These are phyloP conservation scores for Carex cristatella DNA, from an alignment of 176 grass and related monocot species.

Conservation along the genomic window DNA sequence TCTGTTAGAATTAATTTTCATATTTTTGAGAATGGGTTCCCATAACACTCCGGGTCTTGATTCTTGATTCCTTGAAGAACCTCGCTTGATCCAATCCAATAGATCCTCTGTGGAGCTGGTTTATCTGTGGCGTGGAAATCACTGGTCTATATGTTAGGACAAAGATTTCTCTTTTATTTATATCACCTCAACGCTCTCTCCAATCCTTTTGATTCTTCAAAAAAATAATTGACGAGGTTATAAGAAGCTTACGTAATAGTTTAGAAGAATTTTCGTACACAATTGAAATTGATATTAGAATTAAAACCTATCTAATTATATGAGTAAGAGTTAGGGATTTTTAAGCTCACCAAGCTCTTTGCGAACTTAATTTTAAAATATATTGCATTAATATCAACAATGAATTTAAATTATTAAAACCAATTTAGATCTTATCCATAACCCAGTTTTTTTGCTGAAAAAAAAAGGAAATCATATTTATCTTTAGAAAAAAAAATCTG, in stretches of 20 bases:
- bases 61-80: not conserved
- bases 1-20: not conserved
- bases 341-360: too few relatives aligned
- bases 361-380: too few relatives aligned
- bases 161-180: too few relatives aligned
- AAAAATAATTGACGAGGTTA: too few relatives aligned
- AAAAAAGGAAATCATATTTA: too few relatives aligned
- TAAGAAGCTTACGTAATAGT: not conserved
- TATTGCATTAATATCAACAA: too few relatives aligned
- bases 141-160: not conserved
- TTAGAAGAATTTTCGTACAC: not conserved
- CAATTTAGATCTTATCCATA: too few relatives aligned
- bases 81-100: not conserved
- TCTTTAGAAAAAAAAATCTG: not conserved
- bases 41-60: too few relatives aligned
- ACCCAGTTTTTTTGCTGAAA: too few relatives aligned
- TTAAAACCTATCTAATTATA: too few relatives aligned
- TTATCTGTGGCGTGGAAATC: not conserved
- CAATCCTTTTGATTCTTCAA: not conserved
- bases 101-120: not conserved
- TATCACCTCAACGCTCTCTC: not conserved
- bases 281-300: not conserved
- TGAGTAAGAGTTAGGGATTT: too few relatives aligned
- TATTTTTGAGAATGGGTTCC: not conserved
- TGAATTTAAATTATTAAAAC: too few relatives aligned